Evolutionary conservation across 805 yeast species (phyloP).

Genomic region (Candida ovalis): DNA sequence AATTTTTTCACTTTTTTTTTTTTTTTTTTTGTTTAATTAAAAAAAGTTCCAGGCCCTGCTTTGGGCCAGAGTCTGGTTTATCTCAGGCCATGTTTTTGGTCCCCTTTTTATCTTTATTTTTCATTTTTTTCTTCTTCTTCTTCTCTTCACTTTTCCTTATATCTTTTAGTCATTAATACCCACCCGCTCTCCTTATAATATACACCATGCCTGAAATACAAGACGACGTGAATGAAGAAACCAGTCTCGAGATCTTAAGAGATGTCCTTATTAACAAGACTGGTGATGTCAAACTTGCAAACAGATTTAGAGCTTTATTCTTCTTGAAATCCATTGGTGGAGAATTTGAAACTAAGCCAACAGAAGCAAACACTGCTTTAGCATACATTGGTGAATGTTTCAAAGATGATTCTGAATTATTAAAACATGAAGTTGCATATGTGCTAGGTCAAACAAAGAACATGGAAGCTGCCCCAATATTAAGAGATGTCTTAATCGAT

Average conservation of each 20-base stretch:
- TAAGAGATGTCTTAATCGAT: slow-evolving; percentile 68
- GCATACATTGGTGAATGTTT: slow-evolving; percentile 85
- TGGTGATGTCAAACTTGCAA: slow-evolving; percentile 74
- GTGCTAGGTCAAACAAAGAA: slow-evolving; percentile 95
- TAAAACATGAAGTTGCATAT: slow-evolving; percentile 97
- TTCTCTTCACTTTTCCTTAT: not conserved
- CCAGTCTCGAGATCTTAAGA: slow-evolving; percentile 59
- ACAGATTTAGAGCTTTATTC: slow-evolving; percentile 91
- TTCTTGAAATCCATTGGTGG: slow-evolving; percentile 83
- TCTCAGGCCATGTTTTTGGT: not conserved
- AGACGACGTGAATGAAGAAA: slow-evolving; percentile 26
- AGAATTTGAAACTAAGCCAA: slow-evolving; percentile 51
- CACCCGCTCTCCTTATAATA: too few species aligned
- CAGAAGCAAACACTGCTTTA: slow-evolving; percentile 62
- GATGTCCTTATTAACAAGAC: slow-evolving; percentile 61
- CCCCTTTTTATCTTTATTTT: not conserved
- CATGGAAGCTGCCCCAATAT: slow-evolving; percentile 67
- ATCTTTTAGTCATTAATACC: not conserved
- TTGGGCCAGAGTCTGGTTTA: too few species aligned
- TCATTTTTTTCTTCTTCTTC: not conserved
- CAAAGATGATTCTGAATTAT: slow-evolving; percentile 74
- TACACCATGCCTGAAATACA: slow-evolving; percentile 14
- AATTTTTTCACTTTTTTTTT: not conserved
- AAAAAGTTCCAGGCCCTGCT: not conserved
- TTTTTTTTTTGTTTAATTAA: not conserved